Conservation (phyloP, 164 flowering plant species). For the Cinnamomum micranthum region DNA sequence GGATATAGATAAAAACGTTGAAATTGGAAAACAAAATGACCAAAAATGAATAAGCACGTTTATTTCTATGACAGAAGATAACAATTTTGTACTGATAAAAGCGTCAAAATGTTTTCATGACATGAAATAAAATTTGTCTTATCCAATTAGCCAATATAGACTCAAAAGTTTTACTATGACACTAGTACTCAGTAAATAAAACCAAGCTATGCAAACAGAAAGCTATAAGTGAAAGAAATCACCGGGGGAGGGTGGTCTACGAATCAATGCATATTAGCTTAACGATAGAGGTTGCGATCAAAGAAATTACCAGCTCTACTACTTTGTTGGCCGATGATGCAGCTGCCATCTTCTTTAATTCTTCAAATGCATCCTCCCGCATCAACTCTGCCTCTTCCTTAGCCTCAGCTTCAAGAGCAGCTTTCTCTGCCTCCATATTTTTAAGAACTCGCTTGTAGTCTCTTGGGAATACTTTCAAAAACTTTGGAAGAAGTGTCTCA, state of each 20-base stretch:
- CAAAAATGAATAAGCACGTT: background rate
- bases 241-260: background rate
- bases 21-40: background rate
- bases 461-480: constrained; percentile 90
- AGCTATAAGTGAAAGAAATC: background rate
- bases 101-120: background rate
- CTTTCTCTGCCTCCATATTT: constrained; percentile 45
- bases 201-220: background rate
- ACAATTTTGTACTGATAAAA: background rate
- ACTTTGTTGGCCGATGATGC: constrained; percentile 36
- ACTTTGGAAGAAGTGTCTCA: constrained; percentile 73
- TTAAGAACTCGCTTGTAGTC: constrained; percentile 88
- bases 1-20: too few species aligned
- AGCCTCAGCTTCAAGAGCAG: constrained; percentile 38
- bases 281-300: background rate
- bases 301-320: constrained; percentile 35
- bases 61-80: background rate
- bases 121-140: background rate
- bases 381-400: constrained; percentile 56
- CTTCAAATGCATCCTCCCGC: constrained; percentile 90
- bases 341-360: constrained; percentile 86
- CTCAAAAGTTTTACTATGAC: background rate
- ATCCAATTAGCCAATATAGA: background rate
- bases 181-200: background rate
- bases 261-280: background rate